Conservation (phyloP, 441 rosid species). For the Manihot esculenta region DNA sequence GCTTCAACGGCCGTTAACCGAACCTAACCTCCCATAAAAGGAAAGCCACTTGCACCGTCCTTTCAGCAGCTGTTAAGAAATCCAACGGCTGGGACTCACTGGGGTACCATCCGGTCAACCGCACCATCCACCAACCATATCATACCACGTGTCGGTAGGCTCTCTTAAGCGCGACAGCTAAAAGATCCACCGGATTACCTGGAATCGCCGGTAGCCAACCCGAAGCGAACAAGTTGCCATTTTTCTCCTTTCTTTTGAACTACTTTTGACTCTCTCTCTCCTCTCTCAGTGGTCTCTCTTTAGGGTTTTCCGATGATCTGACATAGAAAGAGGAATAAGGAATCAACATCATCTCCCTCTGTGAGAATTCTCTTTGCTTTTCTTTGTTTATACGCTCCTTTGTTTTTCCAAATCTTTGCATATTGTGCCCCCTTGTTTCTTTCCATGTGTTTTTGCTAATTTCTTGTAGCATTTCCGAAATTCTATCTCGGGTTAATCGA, state of each 20-base stretch:
- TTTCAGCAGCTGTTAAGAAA: neutral
- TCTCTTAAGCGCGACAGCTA: slow-evolving; percentile 35
- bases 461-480: neutral
- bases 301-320: slow-evolving; percentile 26
- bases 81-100: no score
- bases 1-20: slow-evolving; percentile 29
- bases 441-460: neutral
- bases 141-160: slow-evolving; percentile 40
- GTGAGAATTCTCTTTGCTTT: slow-evolving; percentile 17
- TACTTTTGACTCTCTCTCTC: slow-evolving; percentile 28
- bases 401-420: neutral
- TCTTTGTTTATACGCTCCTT: neutral
- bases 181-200: slow-evolving; percentile 48
- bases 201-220: slow-evolving; percentile 75
- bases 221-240: slow-evolving; percentile 22
- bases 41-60: slow-evolving; percentile 12
- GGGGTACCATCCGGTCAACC: no score
- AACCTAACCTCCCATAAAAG: slow-evolving; percentile 14
- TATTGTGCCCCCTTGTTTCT: neutral
- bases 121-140: slow-evolving; percentile 32
- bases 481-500: neutral
- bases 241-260: slow-evolving; percentile 17
- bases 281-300: slow-evolving; percentile 1
- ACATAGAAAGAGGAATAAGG: slow-evolving; percentile 4
- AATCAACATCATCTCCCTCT: slow-evolving; percentile 23